phyloP scores from a whole-genome alignment of 495 filamentous ascomycete species.

The Penicillium roqueforti region DNA sequence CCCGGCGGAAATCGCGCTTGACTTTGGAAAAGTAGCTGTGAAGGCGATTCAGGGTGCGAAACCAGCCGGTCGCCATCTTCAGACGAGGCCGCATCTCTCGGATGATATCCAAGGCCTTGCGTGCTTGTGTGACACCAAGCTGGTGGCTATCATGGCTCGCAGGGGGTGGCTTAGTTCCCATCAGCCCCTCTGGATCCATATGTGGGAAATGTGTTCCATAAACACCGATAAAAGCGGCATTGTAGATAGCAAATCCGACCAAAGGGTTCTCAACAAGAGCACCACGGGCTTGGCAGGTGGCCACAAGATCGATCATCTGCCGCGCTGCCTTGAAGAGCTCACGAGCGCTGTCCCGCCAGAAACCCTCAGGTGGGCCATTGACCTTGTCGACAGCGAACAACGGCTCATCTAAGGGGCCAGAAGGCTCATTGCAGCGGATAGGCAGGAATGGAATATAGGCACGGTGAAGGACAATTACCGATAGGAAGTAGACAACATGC shows the following conservation, averaged over 20 bases:
- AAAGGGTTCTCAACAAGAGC: slow-evolving; percentile 74
- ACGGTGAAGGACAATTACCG: slow-evolving; percentile 72
- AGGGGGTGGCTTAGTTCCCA: slow-evolving; percentile 34
- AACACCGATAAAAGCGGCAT: slow-evolving; percentile 65
- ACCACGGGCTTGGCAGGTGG: slow-evolving; percentile 66
- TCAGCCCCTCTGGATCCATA: slow-evolving; percentile 67
- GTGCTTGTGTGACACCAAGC: slow-evolving; percentile 37
- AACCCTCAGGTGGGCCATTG: slow-evolving; percentile 47
- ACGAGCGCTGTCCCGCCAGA: slow-evolving; percentile 73
- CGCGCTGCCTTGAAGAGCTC: slow-evolving; percentile 69
- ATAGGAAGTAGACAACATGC: slow-evolving; percentile 74
- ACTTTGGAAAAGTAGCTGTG: slow-evolving; percentile 62
- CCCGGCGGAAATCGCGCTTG: slow-evolving; percentile 55
- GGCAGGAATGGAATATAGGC: slow-evolving; percentile 82
- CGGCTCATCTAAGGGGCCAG: slow-evolving; percentile 71
- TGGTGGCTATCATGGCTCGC: slow-evolving; percentile 29
- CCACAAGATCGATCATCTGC: slow-evolving; percentile 71
- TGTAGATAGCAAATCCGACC: slow-evolving; percentile 76
- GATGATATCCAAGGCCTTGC: slow-evolving; percentile 51
- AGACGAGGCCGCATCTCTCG: slow-evolving; percentile 62
- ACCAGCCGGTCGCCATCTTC: slow-evolving; percentile 69
- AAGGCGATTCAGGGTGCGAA: slow-evolving; percentile 62
- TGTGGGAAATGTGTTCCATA: slow-evolving; percentile 72
- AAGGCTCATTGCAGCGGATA: slow-evolving; percentile 60
- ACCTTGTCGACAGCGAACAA: slow-evolving; percentile 54